Percentiles rank a stretch among this genome's conserved stretches.
phyloP scores from a whole-genome alignment of 2,329 filamentous ascomycete species.

The Cadophora gregata region DNA sequence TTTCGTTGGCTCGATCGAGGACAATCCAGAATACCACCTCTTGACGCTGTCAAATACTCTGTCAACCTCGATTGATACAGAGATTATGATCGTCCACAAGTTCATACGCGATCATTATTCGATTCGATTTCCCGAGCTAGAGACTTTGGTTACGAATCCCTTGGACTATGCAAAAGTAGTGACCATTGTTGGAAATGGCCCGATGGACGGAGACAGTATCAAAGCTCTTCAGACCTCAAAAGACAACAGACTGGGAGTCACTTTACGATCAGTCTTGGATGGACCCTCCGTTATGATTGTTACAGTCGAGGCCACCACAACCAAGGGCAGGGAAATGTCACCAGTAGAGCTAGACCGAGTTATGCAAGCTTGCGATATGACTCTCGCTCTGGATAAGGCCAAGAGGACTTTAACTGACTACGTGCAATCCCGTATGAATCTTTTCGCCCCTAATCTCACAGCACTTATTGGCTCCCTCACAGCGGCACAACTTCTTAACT shows the following conservation, averaged over 20 bases:
- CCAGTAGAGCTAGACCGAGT: conserved; percentile 77
- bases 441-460: conserved; percentile 94
- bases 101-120: conserved; percentile 97
- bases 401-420: conserved; percentile 90
- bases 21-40: conserved; percentile 89
- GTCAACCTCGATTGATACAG: conserved; percentile 90
- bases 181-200: conserved; percentile 89
- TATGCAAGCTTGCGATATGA: conserved; percentile 82
- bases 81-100: conserved; percentile 93
- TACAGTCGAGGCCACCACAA: conserved; percentile 90
- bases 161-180: conserved; percentile 96
- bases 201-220: conserved; percentile 81
- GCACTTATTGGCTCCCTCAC: conserved; percentile 89
- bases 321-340: conserved; percentile 78
- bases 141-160: conserved; percentile 86
- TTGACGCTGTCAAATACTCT: conserved; percentile 87
- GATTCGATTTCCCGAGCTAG: conserved; percentile 88
- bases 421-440: conserved; percentile 94
- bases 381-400: conserved; percentile 83
- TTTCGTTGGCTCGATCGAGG: conserved; percentile 82
- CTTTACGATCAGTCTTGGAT: conserved; percentile 82
- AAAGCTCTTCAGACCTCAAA: conserved; percentile 77
- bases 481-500: conserved; percentile 95
- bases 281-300: conserved; percentile 95
- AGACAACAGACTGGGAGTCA: conserved; percentile 77